Evolutionary conservation across 78 protist genomes (phyloP), one percentile per base, ranked within the genome.

Genomic region (Chrysochromulina tobinii): DNA sequence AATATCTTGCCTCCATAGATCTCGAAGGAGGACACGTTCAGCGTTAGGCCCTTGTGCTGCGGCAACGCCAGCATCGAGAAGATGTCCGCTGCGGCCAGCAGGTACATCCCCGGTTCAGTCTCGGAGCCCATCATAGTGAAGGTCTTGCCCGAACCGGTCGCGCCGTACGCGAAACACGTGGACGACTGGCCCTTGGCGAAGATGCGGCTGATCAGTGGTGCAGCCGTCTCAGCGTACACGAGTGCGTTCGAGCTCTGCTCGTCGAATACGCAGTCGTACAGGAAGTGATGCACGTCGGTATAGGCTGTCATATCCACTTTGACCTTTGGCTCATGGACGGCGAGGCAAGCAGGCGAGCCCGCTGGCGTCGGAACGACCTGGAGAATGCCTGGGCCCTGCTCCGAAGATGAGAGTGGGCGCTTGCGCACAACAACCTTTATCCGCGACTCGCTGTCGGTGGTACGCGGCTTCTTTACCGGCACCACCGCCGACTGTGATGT

Each of bases 341-440:
- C 54, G 18, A 75, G 27, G 27, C 9, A 21, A 14, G 54, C 12
- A 14, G 64, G 64, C 64, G 64, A 14, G 11, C 18, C 11, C 58
- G 58, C 8, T 23, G 17, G 58, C 90, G 53, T 66, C 54, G 15
- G n/a, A 0, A 1, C 11, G 17, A 83, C 5, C 8, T 64, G 51
- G n/a, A 92, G 18, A 25, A 94, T 38, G 81, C 94, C 96, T 3
- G 4, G 18, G 9, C 2, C 64, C 11, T 48, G 48, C 88, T 96
- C 99, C 57, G 77, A 86, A n/a, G 84, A n/a, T 18, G 85, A 88
- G 55, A 97, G 86, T 20, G 99, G 99, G 50, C 99, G 94, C 92
- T 97, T 97, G 81, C 99, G 94, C 18, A 97, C 98, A 83, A 96
- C 96, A 25, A 97, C 98, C 23, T 95, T 88, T n/a, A 97, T 96